phyloP scores from a whole-genome alignment of 495 filamentous ascomycete species.

The Penicillium tannophilum region DNA sequence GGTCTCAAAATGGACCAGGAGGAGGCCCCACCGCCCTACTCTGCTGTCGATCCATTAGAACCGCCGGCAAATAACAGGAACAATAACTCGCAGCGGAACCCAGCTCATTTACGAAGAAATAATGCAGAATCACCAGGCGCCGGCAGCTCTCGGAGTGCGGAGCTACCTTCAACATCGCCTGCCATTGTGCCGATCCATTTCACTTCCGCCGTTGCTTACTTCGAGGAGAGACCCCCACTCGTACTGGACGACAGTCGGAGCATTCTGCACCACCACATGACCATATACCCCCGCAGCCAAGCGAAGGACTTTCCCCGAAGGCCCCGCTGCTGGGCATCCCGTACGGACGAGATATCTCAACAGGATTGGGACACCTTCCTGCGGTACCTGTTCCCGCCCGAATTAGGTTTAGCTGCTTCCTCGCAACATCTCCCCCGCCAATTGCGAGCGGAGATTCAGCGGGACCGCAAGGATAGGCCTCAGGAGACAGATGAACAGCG shows the following conservation, averaged over 20 bases:
- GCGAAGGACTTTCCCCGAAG: conserved; percentile 50
- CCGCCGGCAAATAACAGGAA: conserved; percentile 28
- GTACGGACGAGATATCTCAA: conserved; percentile 42
- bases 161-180: conserved; percentile 12
- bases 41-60: conserved; percentile 44
- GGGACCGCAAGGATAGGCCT: conserved; percentile 46
- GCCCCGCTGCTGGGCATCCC: conserved; percentile 44
- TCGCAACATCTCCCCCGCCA: conserved; percentile 45
- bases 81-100: conserved; percentile 14
- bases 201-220: conserved; percentile 48
- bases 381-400: conserved; percentile 48
- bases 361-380: conserved; percentile 57
- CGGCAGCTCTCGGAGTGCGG: conserved; percentile 20
- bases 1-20: conserved; percentile 39
- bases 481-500: conserved; percentile 49
- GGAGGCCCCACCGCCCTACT: conserved; percentile 50
- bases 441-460: conserved; percentile 42
- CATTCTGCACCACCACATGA: conserved; percentile 43
- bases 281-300: conserved; percentile 47
- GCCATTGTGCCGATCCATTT: conserved; percentile 36
- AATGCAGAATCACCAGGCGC: conserved; percentile 18
- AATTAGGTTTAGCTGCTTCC: conserved; percentile 42
- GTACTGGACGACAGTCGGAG: conserved; percentile 27
- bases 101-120: conserved; percentile 26
- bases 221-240: conserved; percentile 41